Evolutionary conservation across 2,329 filamentous ascomycete species (phyloP).

Genomic region (Calonectria hawksworthii): DNA sequence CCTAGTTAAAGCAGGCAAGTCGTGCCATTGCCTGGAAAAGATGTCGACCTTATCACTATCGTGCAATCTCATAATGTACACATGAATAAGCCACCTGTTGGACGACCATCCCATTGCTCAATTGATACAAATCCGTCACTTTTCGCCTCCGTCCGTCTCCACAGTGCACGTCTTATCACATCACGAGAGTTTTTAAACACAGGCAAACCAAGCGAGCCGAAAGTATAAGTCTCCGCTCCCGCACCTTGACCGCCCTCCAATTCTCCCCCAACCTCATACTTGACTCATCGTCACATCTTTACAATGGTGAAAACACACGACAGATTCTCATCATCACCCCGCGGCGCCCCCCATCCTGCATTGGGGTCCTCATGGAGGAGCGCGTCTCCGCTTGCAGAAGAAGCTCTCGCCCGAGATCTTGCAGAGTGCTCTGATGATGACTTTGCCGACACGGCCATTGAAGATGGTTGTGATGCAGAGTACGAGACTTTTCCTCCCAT

Average conservation of each 20-base stretch:
- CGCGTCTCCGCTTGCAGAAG: conserved; percentile 76
- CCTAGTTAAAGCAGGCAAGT: conserved; percentile 22
- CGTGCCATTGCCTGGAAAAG: conserved; percentile 35
- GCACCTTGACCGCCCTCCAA: conserved; percentile 16
- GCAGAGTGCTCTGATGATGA: conserved; percentile 74
- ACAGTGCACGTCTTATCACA: conserved; percentile 30
- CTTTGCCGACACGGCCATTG: conserved; percentile 50
- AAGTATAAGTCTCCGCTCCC: conserved; percentile 23
- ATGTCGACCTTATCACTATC: conserved; percentile 27
- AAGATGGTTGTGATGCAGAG: conserved; percentile 50
- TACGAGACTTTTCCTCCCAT: conserved; percentile 61
- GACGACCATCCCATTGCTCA: conserved; percentile 4
- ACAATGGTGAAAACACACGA: conserved; percentile 27
- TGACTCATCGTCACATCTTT: conserved; percentile 13
- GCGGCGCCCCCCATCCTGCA: conserved; percentile 38
- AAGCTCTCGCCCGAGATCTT: conserved; percentile 75
- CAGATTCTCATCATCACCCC: conserved; percentile 35
- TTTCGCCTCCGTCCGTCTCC: conserved; percentile 27
- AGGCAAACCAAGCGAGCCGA: conserved; percentile 26
- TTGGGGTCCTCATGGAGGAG: conserved; percentile 67
- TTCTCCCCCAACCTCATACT: conserved; percentile 9
- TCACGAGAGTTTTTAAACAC: conserved; percentile 23
- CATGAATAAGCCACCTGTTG: background rate
- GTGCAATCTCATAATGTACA: background rate
- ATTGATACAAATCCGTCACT: conserved; percentile 14